phyloP scores from a whole-genome alignment of 768 basidiomycete species.

The Coprinellus aureogranulatus region DNA sequence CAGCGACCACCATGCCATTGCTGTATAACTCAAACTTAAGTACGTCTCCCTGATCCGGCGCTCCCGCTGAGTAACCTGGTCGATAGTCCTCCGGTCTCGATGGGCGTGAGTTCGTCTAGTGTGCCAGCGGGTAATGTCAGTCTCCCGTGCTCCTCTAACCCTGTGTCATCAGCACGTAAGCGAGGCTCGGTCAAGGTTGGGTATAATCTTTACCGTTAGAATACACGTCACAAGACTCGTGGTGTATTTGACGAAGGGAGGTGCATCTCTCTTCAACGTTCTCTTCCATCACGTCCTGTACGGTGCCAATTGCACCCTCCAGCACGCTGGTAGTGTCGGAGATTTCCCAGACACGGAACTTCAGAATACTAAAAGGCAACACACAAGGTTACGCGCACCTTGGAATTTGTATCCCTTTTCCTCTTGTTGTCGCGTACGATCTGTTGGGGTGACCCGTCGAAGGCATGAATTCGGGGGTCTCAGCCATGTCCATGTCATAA shows the following conservation, averaged over 20 bases:
- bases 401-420: slow-evolving; percentile 11
- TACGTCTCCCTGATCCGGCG: no score
- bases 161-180: slow-evolving; percentile 28
- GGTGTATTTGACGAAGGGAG: neutral
- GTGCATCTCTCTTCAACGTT: neutral
- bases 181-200: neutral
- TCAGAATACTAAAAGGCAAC: neutral
- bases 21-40: no score
- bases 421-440: slow-evolving; percentile 9
- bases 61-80: no score
- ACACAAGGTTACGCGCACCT: slow-evolving; percentile 6
- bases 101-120: no score
- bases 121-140: no score
- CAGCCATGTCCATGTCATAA: slow-evolving; percentile 48
- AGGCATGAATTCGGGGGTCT: slow-evolving; percentile 13
- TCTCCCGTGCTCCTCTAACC: slow-evolving; percentile 57
- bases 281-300: neutral
- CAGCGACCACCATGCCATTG: no score
- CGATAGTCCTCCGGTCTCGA: no score
- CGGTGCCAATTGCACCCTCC: neutral
- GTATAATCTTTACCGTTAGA: neutral
- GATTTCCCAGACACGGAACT: neutral
- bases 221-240: neutral
- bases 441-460: slow-evolving; percentile 9
- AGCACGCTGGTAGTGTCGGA: neutral